Conservation (phyloP, 352 stramenopile species). For the Pythium graminicola region DNA sequence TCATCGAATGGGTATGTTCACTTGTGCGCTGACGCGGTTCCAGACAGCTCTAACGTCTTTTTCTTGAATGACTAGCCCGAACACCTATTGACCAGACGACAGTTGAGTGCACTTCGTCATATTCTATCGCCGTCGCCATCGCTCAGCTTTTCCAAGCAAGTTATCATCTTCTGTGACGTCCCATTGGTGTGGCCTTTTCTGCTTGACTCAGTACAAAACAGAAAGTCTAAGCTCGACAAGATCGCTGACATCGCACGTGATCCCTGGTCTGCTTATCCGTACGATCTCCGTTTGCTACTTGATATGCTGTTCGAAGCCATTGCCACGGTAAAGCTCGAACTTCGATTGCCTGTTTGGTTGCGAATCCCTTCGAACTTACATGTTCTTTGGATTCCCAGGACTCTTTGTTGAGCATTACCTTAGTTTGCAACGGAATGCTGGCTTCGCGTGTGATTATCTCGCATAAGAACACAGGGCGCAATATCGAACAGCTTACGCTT, state of each 20-base stretch:
- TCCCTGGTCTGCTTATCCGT: constrained; percentile 14
- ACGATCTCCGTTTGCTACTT: constrained; percentile 6
- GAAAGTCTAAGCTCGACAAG: constrained; percentile 13
- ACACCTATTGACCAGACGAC: constrained; percentile 2
- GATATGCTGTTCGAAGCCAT: constrained; percentile 10
- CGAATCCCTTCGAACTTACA: background rate
- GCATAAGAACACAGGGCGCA: constrained; percentile 20
- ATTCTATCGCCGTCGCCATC: background rate
- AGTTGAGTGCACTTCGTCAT: background rate
- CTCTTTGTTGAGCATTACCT: constrained; percentile 30
- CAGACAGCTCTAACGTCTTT: background rate
- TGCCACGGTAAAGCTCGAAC: background rate
- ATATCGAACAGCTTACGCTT: constrained; percentile 44
- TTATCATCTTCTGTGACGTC: constrained; percentile 48
- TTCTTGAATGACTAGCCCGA: constrained; percentile 7
- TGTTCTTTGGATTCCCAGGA: constrained; percentile 20
- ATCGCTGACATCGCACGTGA: constrained; percentile 11
- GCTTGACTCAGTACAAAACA: background rate
- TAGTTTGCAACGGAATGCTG: constrained; percentile 35
- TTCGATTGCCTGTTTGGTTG: background rate
- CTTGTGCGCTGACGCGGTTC: too few species aligned
- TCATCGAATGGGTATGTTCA: constrained; percentile 20
- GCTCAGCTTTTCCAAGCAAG: constrained; percentile 2
- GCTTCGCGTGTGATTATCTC: constrained; percentile 31
- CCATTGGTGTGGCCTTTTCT: constrained; percentile 36